Conservation (phyloP, 352 stramenopile genomes). For the Phytophthora podocarpi region DNA sequence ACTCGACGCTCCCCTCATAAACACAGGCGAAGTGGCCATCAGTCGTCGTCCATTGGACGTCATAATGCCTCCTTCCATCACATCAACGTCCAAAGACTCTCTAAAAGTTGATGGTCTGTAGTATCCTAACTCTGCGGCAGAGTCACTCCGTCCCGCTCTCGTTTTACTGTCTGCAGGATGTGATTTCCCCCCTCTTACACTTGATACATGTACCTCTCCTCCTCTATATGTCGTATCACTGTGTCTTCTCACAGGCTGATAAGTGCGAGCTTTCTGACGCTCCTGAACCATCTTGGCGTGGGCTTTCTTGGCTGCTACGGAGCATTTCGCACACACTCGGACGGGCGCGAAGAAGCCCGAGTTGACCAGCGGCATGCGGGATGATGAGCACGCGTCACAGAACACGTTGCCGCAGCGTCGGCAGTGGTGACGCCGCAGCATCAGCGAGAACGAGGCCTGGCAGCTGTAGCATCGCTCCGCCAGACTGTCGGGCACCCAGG, state of each 20-base stretch:
- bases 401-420: conserved; percentile 90
- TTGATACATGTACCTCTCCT: neutral
- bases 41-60: conserved; percentile 34
- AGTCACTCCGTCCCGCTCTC: conserved; percentile 14
- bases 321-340: conserved; percentile 84
- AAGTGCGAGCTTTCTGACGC: conserved; percentile 35
- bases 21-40: neutral
- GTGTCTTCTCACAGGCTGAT: conserved; percentile 28
- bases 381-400: conserved; percentile 86
- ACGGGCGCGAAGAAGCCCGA: conserved; percentile 75
- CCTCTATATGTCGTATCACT: conserved; percentile 29
- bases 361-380: conserved; percentile 75
- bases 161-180: conserved; percentile 5
- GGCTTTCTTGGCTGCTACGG: conserved; percentile 65
- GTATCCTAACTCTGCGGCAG: neutral
- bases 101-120: conserved; percentile 13
- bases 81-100: neutral
- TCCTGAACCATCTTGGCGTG: conserved; percentile 76
- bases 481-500: conserved; percentile 86
- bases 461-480: conserved; percentile 82
- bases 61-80: conserved; percentile 38
- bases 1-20: conserved; percentile 11
- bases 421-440: conserved; percentile 88
- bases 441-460: conserved; percentile 64
- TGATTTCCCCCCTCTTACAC: neutral